These are phyloP conservation scores for Penicillium sp. DNA, from an alignment of 2,329 filamentous ascomycete genomes.

Conservation along the genomic window DNA sequence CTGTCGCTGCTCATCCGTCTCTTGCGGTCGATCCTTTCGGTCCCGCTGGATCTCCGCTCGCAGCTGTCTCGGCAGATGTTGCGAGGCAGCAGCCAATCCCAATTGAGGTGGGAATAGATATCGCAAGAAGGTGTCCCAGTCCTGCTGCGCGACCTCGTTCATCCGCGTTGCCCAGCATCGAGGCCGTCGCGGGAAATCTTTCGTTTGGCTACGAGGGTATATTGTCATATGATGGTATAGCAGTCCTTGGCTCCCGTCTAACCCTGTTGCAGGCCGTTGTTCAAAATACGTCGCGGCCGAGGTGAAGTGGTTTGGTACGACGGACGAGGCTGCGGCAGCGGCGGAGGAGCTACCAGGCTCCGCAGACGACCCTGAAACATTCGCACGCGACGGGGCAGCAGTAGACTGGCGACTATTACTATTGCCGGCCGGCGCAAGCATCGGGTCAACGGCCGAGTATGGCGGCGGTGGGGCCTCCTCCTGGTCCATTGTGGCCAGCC, in stretches of 20 bases:
- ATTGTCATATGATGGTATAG: conserved; percentile 45
- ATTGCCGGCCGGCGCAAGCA: conserved; percentile 29
- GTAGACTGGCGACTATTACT: conserved; percentile 24
- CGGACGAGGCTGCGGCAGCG: conserved; percentile 13
- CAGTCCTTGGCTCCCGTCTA: conserved; percentile 28
- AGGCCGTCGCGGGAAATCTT: conserved; percentile 47
- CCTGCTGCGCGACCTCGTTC: conserved; percentile 43
- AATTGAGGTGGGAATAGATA: conserved; percentile 47
- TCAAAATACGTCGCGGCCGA: conserved; percentile 45
- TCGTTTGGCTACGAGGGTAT: conserved; percentile 45
- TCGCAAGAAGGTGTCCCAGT: conserved; percentile 50
- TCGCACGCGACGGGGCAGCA: conserved; percentile 21
- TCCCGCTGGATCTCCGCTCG: conserved; percentile 47
- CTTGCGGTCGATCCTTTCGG: conserved; percentile 47
- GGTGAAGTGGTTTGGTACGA: conserved; percentile 37
- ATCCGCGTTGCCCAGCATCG: conserved; percentile 44
- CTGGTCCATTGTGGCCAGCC: conserved; percentile 34
- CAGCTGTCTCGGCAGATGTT: conserved; percentile 42
- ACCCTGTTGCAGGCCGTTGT: conserved; percentile 35
- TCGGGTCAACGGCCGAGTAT: conserved; percentile 47
- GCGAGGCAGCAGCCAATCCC: conserved; percentile 41
- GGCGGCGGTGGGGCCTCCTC: conserved; percentile 48
- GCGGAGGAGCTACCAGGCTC: conserved; percentile 23
- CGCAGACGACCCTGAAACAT: conserved; percentile 15
- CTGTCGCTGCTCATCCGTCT: conserved; percentile 45